Conservation (phyloP, 768 basidiomycete species). For the Rhodotorula paludigena region DNA sequence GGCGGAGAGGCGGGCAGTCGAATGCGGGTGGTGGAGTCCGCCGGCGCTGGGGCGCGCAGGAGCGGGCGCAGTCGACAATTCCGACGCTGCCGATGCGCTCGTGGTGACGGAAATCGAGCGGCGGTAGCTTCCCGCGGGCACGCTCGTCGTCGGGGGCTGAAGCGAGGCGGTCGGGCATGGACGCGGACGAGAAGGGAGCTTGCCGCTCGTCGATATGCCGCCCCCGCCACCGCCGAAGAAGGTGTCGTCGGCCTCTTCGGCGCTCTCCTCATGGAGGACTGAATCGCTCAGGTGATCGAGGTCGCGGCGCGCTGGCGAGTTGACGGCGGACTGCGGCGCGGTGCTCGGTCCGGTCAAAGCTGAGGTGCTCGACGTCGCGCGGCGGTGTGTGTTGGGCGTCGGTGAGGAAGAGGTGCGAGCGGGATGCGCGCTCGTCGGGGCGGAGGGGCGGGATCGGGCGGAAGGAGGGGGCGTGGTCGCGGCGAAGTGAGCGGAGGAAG, state of each 20-base stretch:
- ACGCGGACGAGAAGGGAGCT: background rate
- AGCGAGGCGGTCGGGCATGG: background rate
- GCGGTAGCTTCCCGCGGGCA: background rate
- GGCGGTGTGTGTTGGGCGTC: slow-evolving; percentile 21
- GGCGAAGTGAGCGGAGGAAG: background rate
- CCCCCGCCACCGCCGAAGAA: background rate
- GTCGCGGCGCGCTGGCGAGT: slow-evolving; percentile 20
- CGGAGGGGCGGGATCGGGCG: background rate
- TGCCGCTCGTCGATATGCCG: background rate
- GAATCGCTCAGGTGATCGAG: slow-evolving; percentile 17
- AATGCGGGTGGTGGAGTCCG: slow-evolving; percentile 13
- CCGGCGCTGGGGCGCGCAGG: slow-evolving; percentile 10
- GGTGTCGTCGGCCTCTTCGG: slow-evolving; percentile 4
- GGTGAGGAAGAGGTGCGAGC: slow-evolving; percentile 24
- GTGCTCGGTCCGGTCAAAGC: background rate
- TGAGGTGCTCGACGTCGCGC: slow-evolving; percentile 9
- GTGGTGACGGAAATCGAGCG: background rate
- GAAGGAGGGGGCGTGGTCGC: slow-evolving; percentile 12
- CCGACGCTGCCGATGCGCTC: background rate
- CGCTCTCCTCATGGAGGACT: slow-evolving; percentile 27
- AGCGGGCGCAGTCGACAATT: background rate
- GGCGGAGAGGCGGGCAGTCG: slow-evolving; percentile 9
- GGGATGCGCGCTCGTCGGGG: background rate
- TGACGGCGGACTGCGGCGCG: slow-evolving; percentile 6
- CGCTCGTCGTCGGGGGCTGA: background rate